Evolutionary conservation across 306 rosid species (phyloP), one percentile per base, ranked within the genome.

Genomic region (Sphenostylis stenocarpa): DNA sequence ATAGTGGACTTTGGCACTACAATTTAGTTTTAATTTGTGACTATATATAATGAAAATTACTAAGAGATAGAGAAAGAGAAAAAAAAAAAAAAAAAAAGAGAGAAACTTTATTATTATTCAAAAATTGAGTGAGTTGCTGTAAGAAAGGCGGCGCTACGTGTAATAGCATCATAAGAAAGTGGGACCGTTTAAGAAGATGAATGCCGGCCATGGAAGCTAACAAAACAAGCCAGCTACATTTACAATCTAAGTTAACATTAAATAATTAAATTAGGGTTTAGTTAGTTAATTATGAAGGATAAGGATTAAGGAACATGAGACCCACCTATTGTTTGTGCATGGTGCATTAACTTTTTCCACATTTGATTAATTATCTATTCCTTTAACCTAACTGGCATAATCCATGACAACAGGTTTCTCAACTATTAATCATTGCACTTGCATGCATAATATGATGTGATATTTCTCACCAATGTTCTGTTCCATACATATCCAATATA

Each of bases 61-160:
- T 41, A 10, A 41, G 45, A 60, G 34, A 24, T 12, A 44, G 28
- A 61, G 6, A 64, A 38, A 17, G 31, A 34, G n/a, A 51, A 14
- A n/a, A n/a, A n/a, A n/a, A n/a, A n/a, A n/a, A n/a, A n/a, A n/a
- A n/a, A n/a, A n/a, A n/a, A n/a, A n/a, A n/a, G n/a, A 29, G 28
- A 29, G 34, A 1, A 20, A 67, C 26, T 5, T 61, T 33, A 65
- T 55, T 17, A 7, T 19, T 17, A 48, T 47, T 74, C 20, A 33
- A 63, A 60, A 53, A 26, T 11, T 24, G 36, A 43, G 61, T 31
- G 64, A 45, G 76, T 77, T 70, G 83, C 3, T 72, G 33, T 17
- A 28, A 56, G 77, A 76, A 81, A 76, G 78, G 45, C 70, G 52
- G 85, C 73, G 81, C 17, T 70, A 62, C 74, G 77, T 65, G 70